phyloP scores from a whole-genome alignment of 768 basidiomycete genomes.

The Clitopilus passeckerianus region DNA sequence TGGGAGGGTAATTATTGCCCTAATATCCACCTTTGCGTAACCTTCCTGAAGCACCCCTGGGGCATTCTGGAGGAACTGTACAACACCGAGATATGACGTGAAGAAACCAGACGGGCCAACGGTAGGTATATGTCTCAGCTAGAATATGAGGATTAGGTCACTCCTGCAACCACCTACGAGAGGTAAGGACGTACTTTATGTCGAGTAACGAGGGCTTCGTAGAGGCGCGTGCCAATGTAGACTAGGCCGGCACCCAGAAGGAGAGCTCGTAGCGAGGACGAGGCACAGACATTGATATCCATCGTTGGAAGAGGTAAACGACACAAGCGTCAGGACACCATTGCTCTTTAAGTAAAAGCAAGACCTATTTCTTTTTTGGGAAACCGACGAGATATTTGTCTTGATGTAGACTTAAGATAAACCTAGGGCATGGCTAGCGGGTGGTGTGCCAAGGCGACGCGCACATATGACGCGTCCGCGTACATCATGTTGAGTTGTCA shows the following conservation, averaged over 20 bases:
- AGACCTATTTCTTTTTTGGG: too few species aligned
- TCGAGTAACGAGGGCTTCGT: not conserved
- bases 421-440: too few species aligned
- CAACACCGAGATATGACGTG: conserved; percentile 23
- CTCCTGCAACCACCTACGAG: not conserved
- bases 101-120: conserved; percentile 24
- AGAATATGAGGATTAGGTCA: not conserved
- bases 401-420: too few species aligned
- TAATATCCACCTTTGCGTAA: conserved; percentile 19
- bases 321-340: too few species aligned
- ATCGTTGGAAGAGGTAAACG: too few species aligned
- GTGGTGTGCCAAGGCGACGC: too few species aligned
- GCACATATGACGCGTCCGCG: too few species aligned
- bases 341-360: too few species aligned
- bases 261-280: not conserved
- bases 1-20: not conserved
- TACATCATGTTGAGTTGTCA: too few species aligned
- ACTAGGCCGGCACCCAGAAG: not conserved
- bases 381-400: too few species aligned
- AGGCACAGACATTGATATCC: too few species aligned
- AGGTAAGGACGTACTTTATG: not conserved
- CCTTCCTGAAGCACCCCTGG: conserved; percentile 25
- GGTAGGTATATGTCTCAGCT: conserved; percentile 22
- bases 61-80: conserved; percentile 16
- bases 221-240: not conserved